Conservation (phyloP, 2,329 filamentous ascomycete genomes). For the Ophiocordyceps camponoti-rufipedis region DNA sequence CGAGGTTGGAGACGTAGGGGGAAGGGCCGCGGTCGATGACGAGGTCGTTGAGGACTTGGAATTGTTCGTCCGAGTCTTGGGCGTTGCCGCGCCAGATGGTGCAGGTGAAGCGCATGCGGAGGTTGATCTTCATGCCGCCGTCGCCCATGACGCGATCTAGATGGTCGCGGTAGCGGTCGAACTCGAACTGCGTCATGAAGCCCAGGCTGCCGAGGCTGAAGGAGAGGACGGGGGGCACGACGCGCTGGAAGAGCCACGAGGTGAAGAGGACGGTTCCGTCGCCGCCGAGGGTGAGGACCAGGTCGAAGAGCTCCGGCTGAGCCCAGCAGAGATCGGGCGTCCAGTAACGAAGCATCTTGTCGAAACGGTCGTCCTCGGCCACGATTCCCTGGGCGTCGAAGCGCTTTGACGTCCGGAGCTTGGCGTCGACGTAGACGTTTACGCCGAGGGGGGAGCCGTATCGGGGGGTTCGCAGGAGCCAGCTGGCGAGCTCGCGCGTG, state of each 20-base stretch:
- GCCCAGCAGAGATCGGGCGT: slow-evolving; percentile 90
- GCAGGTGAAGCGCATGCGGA: slow-evolving; percentile 97
- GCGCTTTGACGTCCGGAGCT: slow-evolving; percentile 71
- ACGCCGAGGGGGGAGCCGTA: slow-evolving; percentile 84
- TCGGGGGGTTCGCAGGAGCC: slow-evolving; percentile 74
- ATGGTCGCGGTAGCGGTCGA: slow-evolving; percentile 71
- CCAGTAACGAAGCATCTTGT: slow-evolving; percentile 85
- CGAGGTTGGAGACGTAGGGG: slow-evolving; percentile 90
- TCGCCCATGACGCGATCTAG: slow-evolving; percentile 84
- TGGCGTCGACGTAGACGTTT: slow-evolving; percentile 96
- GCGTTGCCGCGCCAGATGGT: slow-evolving; percentile 68
- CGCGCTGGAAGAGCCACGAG: slow-evolving; percentile 79
- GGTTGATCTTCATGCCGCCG: slow-evolving; percentile 86
- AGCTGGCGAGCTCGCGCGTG: slow-evolving; percentile 72
- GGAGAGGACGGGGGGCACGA: slow-evolving; percentile 69
- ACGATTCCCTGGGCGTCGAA: slow-evolving; percentile 63
- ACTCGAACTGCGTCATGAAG: slow-evolving; percentile 81
- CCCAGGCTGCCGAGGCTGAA: slow-evolving; percentile 73
- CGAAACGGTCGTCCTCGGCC: slow-evolving; percentile 56
- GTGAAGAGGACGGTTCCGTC: slow-evolving; percentile 81
- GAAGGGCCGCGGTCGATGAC: slow-evolving; percentile 95
- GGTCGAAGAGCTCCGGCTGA: slow-evolving; percentile 83
- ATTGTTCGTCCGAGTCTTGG: slow-evolving; percentile 74
- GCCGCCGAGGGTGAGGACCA: slow-evolving; percentile 75
- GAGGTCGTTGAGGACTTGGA: slow-evolving; percentile 94